A percentile compares a stretch with the other conserved stretches of the same genome.
Evolutionary conservation across 2,329 filamentous ascomycete genomes (phyloP).

Genomic region (Beauveria scarabaeidicola): DNA sequence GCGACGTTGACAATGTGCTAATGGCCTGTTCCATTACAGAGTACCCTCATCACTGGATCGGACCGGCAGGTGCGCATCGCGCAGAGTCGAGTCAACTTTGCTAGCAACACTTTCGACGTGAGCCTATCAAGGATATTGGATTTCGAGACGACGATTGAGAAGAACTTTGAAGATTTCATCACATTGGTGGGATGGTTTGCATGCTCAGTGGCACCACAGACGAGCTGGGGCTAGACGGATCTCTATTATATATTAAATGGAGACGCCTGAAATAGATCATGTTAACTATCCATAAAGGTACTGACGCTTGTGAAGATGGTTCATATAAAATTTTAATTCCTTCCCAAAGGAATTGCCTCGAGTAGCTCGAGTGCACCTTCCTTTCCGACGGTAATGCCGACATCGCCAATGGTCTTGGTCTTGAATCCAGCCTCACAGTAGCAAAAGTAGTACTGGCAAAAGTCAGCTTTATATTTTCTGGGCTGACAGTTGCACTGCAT

Average conservation of each 20-base stretch:
- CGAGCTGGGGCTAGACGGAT: background rate
- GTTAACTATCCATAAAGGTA: too few species aligned
- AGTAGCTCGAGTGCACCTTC: slow-evolving; percentile 59
- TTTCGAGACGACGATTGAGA: background rate
- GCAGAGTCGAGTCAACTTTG: background rate
- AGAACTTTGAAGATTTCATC: background rate
- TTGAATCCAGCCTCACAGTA: slow-evolving; percentile 69
- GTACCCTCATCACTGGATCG: background rate
- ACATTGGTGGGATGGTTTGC: background rate
- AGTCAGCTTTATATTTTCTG: background rate
- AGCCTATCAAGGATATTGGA: background rate
- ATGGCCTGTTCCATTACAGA: background rate
- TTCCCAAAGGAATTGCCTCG: slow-evolving; percentile 57
- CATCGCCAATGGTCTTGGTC: slow-evolving; percentile 63
- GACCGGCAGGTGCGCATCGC: background rate
- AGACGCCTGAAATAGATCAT: too few species aligned
- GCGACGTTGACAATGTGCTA: background rate
- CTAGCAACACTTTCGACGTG: background rate
- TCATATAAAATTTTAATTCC: background rate
- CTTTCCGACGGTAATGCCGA: slow-evolving; percentile 60
- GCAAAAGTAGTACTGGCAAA: slow-evolving; percentile 57
- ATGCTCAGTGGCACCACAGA: background rate
- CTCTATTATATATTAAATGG: too few species aligned
- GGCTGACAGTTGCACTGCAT: background rate
- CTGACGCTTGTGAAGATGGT: too few species aligned